These are phyloP conservation scores for Candida silvicultrix DNA, from an alignment of 805 yeast species.

Conservation along the genomic window DNA sequence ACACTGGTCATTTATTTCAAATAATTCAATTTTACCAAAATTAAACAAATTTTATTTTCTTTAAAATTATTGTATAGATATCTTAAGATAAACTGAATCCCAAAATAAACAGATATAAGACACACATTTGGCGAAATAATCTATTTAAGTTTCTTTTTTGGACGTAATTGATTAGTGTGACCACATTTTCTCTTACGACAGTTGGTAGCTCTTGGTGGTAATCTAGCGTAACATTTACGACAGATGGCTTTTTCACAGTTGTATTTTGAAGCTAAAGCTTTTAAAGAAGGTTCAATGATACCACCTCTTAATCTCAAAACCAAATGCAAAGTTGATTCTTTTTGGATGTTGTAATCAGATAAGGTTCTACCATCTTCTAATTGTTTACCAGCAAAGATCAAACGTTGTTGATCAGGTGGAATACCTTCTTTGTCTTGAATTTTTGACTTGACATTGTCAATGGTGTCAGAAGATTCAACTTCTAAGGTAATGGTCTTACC, in stretches of 20 bases:
- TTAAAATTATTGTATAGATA: neutral
- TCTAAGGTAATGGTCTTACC: slow-evolving; percentile 96
- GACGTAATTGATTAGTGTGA: slow-evolving; percentile 99
- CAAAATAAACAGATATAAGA: neutral
- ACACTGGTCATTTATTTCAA: slow-evolving; percentile 1
- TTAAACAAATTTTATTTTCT: neutral
- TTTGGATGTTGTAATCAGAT: slow-evolving; percentile 99
- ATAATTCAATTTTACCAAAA: neutral
- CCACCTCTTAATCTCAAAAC: slow-evolving; percentile 98
- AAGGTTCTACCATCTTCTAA: slow-evolving; percentile 98
- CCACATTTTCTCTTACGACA: slow-evolving; percentile 99
- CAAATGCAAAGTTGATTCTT: slow-evolving; percentile 96
- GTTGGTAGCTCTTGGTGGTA: slow-evolving; percentile 99
- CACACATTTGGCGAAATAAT: slow-evolving; percentile 32
- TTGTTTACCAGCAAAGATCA: slow-evolving; percentile 99
- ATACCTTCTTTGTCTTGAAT: slow-evolving; percentile 99
- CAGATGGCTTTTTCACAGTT: slow-evolving; percentile 99
- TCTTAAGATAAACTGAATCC: neutral
- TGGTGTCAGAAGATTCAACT: slow-evolving; percentile 98
- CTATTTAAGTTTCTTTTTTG: slow-evolving; percentile 98
- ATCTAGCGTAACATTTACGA: slow-evolving; percentile 99
- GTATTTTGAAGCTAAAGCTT: slow-evolving; percentile 98
- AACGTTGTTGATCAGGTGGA: slow-evolving; percentile 99
- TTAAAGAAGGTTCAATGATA: slow-evolving; percentile 99
- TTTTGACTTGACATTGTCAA: slow-evolving; percentile 97